Base-by-base conservation (phyloP, 139 green algal genomes). In the Tetradesmus obliquus region DNA sequence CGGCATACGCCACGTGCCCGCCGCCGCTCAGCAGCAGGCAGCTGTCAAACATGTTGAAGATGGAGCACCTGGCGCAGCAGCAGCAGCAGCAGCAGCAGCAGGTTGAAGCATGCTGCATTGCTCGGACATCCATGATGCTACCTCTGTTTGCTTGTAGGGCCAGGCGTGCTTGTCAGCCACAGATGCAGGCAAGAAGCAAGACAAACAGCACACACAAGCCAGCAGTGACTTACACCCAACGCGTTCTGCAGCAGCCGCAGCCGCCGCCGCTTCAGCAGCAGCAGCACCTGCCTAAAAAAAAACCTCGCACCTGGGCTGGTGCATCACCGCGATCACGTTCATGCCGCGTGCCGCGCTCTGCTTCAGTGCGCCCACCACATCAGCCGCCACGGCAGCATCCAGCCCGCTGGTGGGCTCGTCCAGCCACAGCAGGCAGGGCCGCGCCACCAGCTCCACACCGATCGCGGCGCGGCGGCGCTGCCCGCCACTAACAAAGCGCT, bases 341-440 rank as follows among this genome's bases (percentile, higher is more conserved):
- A 97, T 97, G 66, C 96, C 96, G 84, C 79, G 53, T 2, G 81
- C 55, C n/a, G 32, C 55, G 51, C 58, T 92, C 9, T 58, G 57
- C 3, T 85, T 80, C 0, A 91, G 53, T 20, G 55, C 71, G 3
- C 45, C 85, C 12, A 90, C 62, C 13, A 90, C 85, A 62, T 92
- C 69, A 71, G n/a, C 57, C n/a, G 60, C 60, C 15, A 90, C 55
- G 69, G 60, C 57, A 22, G 85, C 90, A 74, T 93, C 90, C 24
- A 95, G 2, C 95, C 95, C 19, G 95, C 97, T 62, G 2, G 96
- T 98, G 5, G 97, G 96, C 86, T 97, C 96, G 84, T 97, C 95
- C 86, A 96, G 91, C 69, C 96, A 96, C 20, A 98, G 96, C 69
- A 99, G 92, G 62, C 98, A 97, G 51, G 86, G 84, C 51, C 60